These are phyloP conservation scores for Parachaetomium inaequale DNA, from an alignment of 495 filamentous ascomycete genomes.

Conservation along the genomic window DNA sequence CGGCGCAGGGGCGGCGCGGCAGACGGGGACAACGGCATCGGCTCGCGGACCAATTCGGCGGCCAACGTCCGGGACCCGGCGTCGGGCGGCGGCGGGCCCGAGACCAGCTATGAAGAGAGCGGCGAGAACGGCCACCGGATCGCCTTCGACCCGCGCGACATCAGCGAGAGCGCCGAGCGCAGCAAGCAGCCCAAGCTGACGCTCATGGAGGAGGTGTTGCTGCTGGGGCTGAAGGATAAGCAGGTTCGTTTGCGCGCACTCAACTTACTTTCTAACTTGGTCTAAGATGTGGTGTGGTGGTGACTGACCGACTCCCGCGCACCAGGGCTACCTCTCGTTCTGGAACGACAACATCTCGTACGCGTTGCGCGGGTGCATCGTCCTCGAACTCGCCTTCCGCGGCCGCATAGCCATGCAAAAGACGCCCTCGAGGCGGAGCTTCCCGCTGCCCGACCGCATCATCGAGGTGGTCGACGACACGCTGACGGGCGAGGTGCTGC, in stretches of 20 bases:
- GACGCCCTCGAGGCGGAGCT: slow-evolving; percentile 85
- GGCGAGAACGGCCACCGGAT: slow-evolving; percentile 98
- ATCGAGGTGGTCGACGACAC: slow-evolving; percentile 98
- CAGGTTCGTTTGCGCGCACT: slow-evolving; percentile 58
- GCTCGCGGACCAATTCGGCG: slow-evolving; percentile 39
- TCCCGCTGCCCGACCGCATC: slow-evolving; percentile 84
- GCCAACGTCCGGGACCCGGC: slow-evolving; percentile 51
- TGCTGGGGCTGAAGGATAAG: slow-evolving; percentile 96
- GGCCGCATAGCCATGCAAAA: slow-evolving; percentile 98
- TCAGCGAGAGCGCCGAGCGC: slow-evolving; percentile 93
- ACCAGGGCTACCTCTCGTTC: slow-evolving; percentile 92
- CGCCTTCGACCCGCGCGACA: slow-evolving; percentile 93
- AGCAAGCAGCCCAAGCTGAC: slow-evolving; percentile 98
- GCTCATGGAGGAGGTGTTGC: slow-evolving; percentile 94
- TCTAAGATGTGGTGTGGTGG: background rate
- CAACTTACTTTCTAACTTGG: background rate
- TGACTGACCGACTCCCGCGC: slow-evolving; percentile 10
- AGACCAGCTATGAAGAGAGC: slow-evolving; percentile 88
- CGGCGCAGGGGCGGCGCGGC: slow-evolving; percentile 35
- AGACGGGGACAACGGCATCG: slow-evolving; percentile 32
- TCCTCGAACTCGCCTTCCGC: slow-evolving; percentile 92
- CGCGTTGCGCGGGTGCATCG: slow-evolving; percentile 93
- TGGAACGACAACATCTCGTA: slow-evolving; percentile 99
- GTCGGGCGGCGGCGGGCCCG: slow-evolving; percentile 51
- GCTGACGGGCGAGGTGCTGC: slow-evolving; percentile 91